phyloP scores from a whole-genome alignment of 257 asterid species.

The Nicotiana tomentosiformis region DNA sequence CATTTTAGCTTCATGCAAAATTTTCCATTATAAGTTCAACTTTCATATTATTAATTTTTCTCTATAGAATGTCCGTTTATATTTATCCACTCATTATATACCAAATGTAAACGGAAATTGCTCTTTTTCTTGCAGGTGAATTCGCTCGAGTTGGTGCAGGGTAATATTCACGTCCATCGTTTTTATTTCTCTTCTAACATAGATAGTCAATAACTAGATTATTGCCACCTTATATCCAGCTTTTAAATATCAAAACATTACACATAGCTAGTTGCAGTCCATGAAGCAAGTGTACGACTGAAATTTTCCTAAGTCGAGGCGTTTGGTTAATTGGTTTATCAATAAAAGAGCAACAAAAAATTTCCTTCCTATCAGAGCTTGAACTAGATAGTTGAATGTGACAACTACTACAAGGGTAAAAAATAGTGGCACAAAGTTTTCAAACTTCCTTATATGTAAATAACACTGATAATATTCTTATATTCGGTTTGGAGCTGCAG shows the following conservation, averaged over 20 bases:
- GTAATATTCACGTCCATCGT: constrained; percentile 33
- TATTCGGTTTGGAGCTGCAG: neutral
- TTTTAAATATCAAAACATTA: no score
- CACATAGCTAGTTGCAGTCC: neutral
- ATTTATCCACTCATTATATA: neutral
- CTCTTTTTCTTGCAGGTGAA: constrained; percentile 55
- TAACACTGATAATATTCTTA: neutral
- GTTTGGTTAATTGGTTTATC: neutral
- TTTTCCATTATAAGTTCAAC: neutral
- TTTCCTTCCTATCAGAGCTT: neutral
- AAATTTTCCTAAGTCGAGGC: neutral
- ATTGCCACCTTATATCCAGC: no score
- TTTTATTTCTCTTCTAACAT: neutral
- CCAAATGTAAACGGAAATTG: neutral
- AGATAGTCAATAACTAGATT: neutral
- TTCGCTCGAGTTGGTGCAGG: constrained; percentile 94
- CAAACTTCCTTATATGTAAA: neutral
- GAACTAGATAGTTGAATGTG: neutral
- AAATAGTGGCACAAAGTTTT: neutral
- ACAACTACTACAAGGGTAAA: neutral
- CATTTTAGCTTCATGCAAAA: neutral
- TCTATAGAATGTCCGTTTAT: neutral
- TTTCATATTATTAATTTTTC: neutral
- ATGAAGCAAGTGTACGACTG: neutral
- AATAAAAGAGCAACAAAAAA: neutral